Base-by-base conservation (phyloP, 106 monocot genomes). In the Dendrobium catenatum region DNA sequence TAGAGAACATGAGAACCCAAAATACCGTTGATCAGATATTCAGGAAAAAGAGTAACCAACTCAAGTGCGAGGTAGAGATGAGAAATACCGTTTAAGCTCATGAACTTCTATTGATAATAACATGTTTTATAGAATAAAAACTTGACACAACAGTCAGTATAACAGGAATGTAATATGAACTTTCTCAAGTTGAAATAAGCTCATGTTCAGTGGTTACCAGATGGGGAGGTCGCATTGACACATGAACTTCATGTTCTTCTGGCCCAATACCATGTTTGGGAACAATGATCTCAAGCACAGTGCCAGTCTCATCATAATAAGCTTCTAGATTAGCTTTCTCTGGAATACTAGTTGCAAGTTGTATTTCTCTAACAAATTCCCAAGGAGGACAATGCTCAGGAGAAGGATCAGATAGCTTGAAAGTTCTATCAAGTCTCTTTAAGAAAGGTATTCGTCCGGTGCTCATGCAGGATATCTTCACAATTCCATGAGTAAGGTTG, bases 171-270 rank as follows among this genome's bases (percentile, higher is more conserved):
- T 37, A 55, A 55, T 55, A 1, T 55, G 66, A 26, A 6, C n/a
- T 1, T 42, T 81, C 17, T 85, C 81, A 85, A 64, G 58, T 88
- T 75, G 84, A 70, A 78, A 89, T 73, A 77, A 89, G 83, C 46
- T 87, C 80, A 76, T 88, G 37, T 37, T 37, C 37, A 37, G 87
- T 87, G 67, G 85, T 78, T 79, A 83, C 83, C 29, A 89, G 82
- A 72, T 85, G 85, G 41, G 91, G 89, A 31, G 91, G 86, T 6
- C 87, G 83, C 87, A 89, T 83, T 78, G 86, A 89, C 66, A 92
- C 91, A 85, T 70, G 89, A 82, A 92, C 89, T 84, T 92, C 92
- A 83, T 92, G 92, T 78, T 92, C 92, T 86, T 92, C 89, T 6
- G 87, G 91, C 48, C 87, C 91, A 29, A 80, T 72, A 61, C 82